Evolutionary conservation across 805 yeast genomes (phyloP), one percentile per base, ranked within the genome.

Genomic region (Hanseniaspora osmophila): DNA sequence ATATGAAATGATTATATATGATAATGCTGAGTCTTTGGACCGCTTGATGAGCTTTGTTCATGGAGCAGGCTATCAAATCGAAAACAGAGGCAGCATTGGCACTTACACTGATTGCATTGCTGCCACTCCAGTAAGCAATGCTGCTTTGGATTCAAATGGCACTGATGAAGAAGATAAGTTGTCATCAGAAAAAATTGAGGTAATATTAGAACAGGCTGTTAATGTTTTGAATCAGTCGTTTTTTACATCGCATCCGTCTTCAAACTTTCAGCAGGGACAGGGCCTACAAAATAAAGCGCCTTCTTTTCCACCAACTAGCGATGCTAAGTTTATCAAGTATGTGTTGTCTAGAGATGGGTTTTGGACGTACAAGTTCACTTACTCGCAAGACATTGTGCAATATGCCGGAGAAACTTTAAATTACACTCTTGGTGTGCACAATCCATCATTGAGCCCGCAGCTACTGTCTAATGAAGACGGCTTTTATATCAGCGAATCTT

Each of bases 391-490:
- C 11, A n/a, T 35, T 10, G 18, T 35, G 38, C 38, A 35, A n/a
- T 35, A 35, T 15, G 38, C 38, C 16, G 38, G 38, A n/a, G 18
- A 13, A 15, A 35, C 16, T 4, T 15, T 35, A n/a, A 35, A 35
- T 10, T 35, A 35, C 10, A 35, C 38, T 5, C 16, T 35, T n/a
- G 38, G 38, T 35, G 16, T 15, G 16, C 18, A n/a, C 16, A 35
- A 35, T n/a, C 18, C 16, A 10, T 43, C 42, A 16, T 11, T 27
- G 2, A 29, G 42, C 6, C 43, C 44, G 2, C 15, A 45, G 44
- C 46, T 16, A 42, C 46, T 54, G 3, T 56, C 66, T 27, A 55
- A 57, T 37, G 59, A 64, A 30, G 59, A 60, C 22, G 68, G 66
- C 10, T 60, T 63, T 42, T 60, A 61, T 40, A 48, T 62, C 2